Base-by-base conservation (phyloP, 192 early-diverging fungal species). In the Cladochytrium replicatum region DNA sequence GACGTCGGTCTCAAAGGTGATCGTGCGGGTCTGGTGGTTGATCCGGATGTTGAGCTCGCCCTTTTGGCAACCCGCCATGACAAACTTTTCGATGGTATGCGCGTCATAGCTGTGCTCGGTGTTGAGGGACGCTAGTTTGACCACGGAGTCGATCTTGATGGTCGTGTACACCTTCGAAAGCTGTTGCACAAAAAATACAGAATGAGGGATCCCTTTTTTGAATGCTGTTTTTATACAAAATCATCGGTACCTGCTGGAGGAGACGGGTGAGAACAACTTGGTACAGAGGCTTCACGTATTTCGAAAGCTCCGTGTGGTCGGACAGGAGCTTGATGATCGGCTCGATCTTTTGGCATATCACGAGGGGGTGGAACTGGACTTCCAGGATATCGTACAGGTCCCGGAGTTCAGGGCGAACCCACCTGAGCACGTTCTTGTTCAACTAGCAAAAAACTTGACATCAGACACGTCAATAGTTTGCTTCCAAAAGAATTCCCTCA, bases 341-440 rank as follows among this genome's bases (percentile, higher is more conserved):
- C 32, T 84, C 81, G 51, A 99, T 86, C 73, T 89, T 92, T 72
- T 93, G 86, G 79, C 91, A 90, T 64, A 99, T 95, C 37, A 89
- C 89, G 43, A 99, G 79, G 38, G 96, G 96, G 57, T 97, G 91
- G 84, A 99, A 99, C 64, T 93, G 86, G 42, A 96, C 93, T 74
- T 99, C 96, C 40, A 99, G 75, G 24, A 93, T 83, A 63, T 91
- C 82, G 74, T 94, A 97, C 32, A 99, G 71, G 29, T 93, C 88
- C 25, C 81, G 83, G 47, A 97, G 69, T 67, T 93, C 90, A 6
- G 89, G 87, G 38, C 81, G 75, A 43, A 94, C 91, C 37, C 82
- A 85, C 34, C 74, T 66, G 40, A 95, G 80, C 32, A 95, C 82
- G 58, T 81, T 82, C 63, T 89, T 86, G 78, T 77, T 80, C 15